A percentile compares a stretch with the other conserved stretches of the same genome.
phyloP scores from a whole-genome alignment of 495 filamentous ascomycete genomes.

The Talaromyces trachyspermus region DNA sequence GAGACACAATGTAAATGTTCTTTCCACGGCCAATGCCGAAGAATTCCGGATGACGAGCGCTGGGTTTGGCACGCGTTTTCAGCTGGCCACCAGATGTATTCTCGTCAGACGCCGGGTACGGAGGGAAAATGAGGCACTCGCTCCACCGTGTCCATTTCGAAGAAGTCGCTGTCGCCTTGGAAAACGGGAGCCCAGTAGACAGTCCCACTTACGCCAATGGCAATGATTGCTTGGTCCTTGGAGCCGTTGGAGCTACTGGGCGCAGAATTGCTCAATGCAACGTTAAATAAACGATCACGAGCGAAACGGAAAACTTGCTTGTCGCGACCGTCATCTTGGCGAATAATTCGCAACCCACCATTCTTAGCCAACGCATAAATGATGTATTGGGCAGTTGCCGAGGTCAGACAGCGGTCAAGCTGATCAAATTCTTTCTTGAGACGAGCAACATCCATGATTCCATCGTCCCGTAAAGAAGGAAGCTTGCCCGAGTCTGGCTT shows the following conservation, averaged over 20 bases:
- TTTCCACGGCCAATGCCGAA: conserved; percentile 95
- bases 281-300: conserved; percentile 87
- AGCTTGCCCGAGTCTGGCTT: conserved; percentile 28
- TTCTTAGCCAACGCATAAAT: conserved; percentile 87
- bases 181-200: conserved; percentile 84
- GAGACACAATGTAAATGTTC: conserved; percentile 85
- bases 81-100: conserved; percentile 81
- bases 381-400: conserved; percentile 86
- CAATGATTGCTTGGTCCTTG: conserved; percentile 71
- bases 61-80: conserved; percentile 89
- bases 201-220: conserved; percentile 84
- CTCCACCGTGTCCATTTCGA: conserved; percentile 68
- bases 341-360: conserved; percentile 83
- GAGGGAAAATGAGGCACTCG: conserved; percentile 74
- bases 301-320: conserved; percentile 81
- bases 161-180: conserved; percentile 61
- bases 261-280: conserved; percentile 64
- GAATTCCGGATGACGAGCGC: conserved; percentile 78
- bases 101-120: conserved; percentile 64
- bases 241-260: conserved; percentile 32
- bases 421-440: conserved; percentile 98
- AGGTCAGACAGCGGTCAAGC: conserved; percentile 83
- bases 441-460: conserved; percentile 79
- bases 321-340: conserved; percentile 86
- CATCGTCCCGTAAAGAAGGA: conserved; percentile 57